phyloP scores from a whole-genome alignment of 108 stramenopile genomes.

The Nannochloropsis salina region DNA sequence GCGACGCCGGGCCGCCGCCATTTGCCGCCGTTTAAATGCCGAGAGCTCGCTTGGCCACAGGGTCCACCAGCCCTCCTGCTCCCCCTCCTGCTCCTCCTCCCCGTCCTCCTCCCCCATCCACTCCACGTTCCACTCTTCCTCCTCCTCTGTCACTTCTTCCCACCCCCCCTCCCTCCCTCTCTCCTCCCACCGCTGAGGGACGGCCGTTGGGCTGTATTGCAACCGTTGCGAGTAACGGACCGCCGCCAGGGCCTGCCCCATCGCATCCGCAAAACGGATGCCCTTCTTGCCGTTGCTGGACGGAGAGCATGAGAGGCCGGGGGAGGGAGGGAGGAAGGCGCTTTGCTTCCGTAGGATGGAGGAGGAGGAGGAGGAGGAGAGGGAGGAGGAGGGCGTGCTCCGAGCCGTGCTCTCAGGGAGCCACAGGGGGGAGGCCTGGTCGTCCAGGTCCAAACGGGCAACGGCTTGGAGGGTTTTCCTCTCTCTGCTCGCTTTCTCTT shows the following conservation, averaged over 20 bases:
- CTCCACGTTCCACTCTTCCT: constrained; percentile 18
- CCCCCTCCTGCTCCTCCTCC: background rate
- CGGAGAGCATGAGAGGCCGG: background rate
- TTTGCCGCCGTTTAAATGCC: constrained; percentile 27
- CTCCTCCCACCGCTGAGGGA: background rate
- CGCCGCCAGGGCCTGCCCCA: constrained; percentile 25
- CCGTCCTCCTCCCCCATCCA: constrained; percentile 28
- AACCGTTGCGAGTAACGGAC: constrained; percentile 24
- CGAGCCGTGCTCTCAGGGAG: too few species aligned
- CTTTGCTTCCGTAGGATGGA: background rate
- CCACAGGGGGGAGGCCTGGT: too few species aligned
- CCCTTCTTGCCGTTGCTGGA: background rate
- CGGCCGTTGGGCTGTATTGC: constrained; percentile 20
- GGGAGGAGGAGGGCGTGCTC: too few species aligned
- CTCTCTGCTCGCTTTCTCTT: background rate
- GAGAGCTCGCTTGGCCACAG: background rate
- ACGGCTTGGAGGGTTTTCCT: too few species aligned
- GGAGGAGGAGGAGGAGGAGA: background rate
- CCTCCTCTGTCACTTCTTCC: background rate
- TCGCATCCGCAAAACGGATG: background rate
- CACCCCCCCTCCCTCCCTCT: background rate
- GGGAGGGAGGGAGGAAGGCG: background rate
- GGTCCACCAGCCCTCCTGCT: background rate
- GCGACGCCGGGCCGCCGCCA: too few species aligned
- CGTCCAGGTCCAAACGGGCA: too few species aligned